Conservation (phyloP, 345 rosid genomes). For the Salix viminalis region DNA sequence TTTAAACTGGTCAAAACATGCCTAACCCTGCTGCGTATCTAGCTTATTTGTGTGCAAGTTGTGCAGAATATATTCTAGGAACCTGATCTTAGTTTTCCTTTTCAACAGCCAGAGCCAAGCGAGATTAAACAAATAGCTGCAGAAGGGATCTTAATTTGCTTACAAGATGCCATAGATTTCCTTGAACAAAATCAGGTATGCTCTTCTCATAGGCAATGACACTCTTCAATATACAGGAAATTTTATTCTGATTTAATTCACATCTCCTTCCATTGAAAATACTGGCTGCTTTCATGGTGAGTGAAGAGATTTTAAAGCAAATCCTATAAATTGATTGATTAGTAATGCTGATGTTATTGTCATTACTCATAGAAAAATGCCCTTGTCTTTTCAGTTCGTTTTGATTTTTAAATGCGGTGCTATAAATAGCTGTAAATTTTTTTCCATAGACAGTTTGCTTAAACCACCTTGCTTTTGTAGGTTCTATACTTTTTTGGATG, state of each 20-base stretch:
- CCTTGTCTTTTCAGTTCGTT: not conserved
- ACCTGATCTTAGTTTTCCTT: slow-evolving; percentile 14
- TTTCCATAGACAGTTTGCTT: not conserved
- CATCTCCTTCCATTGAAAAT: not conserved
- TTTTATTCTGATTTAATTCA: not conserved
- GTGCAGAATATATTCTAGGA: not conserved
- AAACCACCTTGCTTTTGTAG: not conserved
- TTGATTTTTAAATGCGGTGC: not conserved
- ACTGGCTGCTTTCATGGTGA: not conserved
- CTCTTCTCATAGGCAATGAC: not conserved
- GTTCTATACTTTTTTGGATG: not conserved
- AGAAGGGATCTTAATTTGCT: slow-evolving; percentile 81
- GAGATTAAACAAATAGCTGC: slow-evolving; percentile 78
- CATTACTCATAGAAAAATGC: not conserved
- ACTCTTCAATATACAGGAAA: not conserved
- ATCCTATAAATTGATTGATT: not conserved
- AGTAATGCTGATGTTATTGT: not conserved
- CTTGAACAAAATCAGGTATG: slow-evolving; percentile 76
- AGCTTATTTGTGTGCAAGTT: not conserved
- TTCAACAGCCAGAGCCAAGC: slow-evolving; percentile 67
- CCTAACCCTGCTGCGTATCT: not conserved
- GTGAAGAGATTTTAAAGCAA: not conserved
- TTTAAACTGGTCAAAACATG: not conserved
- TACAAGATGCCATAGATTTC: slow-evolving; percentile 81
- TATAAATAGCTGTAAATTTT: not conserved